phyloP scores from a whole-genome alignment of 176 grass and related monocot species.

The Thalia dealbata region DNA sequence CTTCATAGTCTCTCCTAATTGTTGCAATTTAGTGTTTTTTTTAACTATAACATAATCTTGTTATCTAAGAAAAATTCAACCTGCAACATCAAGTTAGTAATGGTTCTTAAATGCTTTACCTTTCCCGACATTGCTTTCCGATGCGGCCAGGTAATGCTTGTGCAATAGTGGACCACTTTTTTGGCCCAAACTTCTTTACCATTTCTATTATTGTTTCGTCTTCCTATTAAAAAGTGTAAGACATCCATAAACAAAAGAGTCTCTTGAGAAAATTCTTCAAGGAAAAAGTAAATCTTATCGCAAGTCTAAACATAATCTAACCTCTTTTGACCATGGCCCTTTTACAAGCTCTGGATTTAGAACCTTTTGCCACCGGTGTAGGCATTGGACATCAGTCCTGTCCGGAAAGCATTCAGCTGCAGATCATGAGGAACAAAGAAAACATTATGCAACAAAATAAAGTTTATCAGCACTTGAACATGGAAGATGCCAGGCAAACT shows the following conservation, averaged over 20 bases:
- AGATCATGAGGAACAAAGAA: constrained; percentile 25
- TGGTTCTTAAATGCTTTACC: constrained; percentile 22
- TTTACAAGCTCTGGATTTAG: constrained; percentile 92
- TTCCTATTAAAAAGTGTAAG: constrained; percentile 38
- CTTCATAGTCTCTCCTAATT: not conserved
- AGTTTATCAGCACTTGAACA: not conserved
- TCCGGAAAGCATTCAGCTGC: constrained; percentile 87
- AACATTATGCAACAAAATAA: not conserved
- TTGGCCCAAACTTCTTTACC: constrained; percentile 39
- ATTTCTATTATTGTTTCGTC: constrained; percentile 52
- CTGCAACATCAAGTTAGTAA: not conserved
- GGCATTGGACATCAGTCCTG: constrained; percentile 94
- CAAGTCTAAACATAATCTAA: constrained; percentile 14
- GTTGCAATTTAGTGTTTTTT: not conserved
- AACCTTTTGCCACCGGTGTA: constrained; percentile 98
- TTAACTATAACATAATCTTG: not conserved
- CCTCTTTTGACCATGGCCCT: constrained; percentile 98
- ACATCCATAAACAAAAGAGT: not conserved
- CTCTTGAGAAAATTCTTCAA: not conserved
- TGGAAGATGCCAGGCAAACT: not conserved
- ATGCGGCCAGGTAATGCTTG: constrained; percentile 41
- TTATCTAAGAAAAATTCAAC: too few relatives aligned
- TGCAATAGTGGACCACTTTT: constrained; percentile 43
- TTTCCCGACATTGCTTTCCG: constrained; percentile 36
- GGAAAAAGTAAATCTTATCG: not conserved